These are phyloP conservation scores for Xylaria sp. DNA, from an alignment of 2,329 filamentous ascomycete species.

Conservation along the genomic window DNA sequence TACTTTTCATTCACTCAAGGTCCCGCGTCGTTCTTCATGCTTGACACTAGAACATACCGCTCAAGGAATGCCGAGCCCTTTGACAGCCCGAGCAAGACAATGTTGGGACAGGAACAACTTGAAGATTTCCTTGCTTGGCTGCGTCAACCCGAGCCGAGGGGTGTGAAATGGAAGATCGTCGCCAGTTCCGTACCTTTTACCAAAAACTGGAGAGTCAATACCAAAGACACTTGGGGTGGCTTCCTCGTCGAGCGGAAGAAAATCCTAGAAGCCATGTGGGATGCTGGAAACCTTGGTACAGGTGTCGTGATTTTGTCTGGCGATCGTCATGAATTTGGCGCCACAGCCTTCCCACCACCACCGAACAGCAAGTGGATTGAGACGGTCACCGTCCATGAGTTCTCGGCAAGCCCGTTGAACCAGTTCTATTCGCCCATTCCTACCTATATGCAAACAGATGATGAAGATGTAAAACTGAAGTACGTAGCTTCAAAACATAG, in stretches of 20 bases:
- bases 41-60: slow-evolving; percentile 89
- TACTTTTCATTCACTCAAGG: slow-evolving; percentile 92
- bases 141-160: slow-evolving; percentile 70
- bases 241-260: slow-evolving; percentile 80
- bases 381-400: slow-evolving; percentile 78
- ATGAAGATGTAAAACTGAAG: slow-evolving; percentile 83
- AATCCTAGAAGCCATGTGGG: slow-evolving; percentile 92
- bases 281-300: slow-evolving; percentile 73
- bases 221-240: slow-evolving; percentile 91
- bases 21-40: slow-evolving; percentile 90
- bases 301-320: slow-evolving; percentile 87
- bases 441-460: slow-evolving; percentile 81
- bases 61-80: slow-evolving; percentile 68
- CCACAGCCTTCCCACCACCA: slow-evolving; percentile 76
- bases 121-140: slow-evolving; percentile 81
- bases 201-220: slow-evolving; percentile 93
- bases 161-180: slow-evolving; percentile 92
- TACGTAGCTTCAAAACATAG: slow-evolving; percentile 52
- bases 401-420: slow-evolving; percentile 86
- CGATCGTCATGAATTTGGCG: slow-evolving; percentile 96
- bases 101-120: slow-evolving; percentile 83
- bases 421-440: slow-evolving; percentile 91
- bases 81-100: slow-evolving; percentile 74
- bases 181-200: slow-evolving; percentile 93
- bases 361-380: slow-evolving; percentile 66